These are phyloP conservation scores for Colletotrichum lentis DNA, from an alignment of 2,329 filamentous ascomycete species.

Conservation along the genomic window DNA sequence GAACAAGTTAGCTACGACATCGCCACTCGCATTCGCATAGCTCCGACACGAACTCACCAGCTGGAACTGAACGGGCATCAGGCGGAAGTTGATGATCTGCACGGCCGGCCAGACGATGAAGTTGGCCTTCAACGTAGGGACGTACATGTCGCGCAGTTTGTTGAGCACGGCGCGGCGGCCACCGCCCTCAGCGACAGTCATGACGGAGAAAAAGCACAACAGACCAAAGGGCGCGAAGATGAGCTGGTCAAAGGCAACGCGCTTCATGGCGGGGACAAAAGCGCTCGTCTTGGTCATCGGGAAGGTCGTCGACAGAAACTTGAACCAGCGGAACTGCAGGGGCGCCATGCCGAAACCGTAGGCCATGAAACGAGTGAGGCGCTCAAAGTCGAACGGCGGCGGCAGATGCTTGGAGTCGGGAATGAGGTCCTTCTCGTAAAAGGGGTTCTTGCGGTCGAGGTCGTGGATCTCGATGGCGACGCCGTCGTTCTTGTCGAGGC, in stretches of 20 bases:
- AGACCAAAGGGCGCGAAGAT: constrained; percentile 92
- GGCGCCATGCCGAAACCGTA: constrained; percentile 98
- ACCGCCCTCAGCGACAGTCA: constrained; percentile 95
- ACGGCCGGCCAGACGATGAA: constrained; percentile 95
- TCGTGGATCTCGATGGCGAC: constrained; percentile 90
- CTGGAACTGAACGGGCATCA: constrained; percentile 96
- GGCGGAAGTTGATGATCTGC: constrained; percentile 93
- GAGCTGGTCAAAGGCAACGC: constrained; percentile 91
- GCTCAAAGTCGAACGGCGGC: constrained; percentile 93
- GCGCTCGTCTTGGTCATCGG: constrained; percentile 81
- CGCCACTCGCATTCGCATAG: neutral
- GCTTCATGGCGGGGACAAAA: constrained; percentile 82
- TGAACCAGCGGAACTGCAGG: constrained; percentile 95
- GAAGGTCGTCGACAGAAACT: constrained; percentile 81
- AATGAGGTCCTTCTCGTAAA: constrained; percentile 70
- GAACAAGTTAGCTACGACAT: constrained; percentile 20
- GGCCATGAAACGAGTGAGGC: constrained; percentile 92
- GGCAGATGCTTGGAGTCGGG: constrained; percentile 70
- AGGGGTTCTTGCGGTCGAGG: constrained; percentile 80
- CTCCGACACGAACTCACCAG: constrained; percentile 72
- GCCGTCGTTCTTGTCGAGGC: constrained; percentile 70
- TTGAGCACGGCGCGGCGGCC: constrained; percentile 78
- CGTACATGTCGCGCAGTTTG: constrained; percentile 93
- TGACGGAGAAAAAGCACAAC: constrained; percentile 89
- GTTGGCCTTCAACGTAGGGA: constrained; percentile 94